Conservation (phyloP, 1,139 yeast genomes). For the Hemisphaericaspora lyxosophila region DNA sequence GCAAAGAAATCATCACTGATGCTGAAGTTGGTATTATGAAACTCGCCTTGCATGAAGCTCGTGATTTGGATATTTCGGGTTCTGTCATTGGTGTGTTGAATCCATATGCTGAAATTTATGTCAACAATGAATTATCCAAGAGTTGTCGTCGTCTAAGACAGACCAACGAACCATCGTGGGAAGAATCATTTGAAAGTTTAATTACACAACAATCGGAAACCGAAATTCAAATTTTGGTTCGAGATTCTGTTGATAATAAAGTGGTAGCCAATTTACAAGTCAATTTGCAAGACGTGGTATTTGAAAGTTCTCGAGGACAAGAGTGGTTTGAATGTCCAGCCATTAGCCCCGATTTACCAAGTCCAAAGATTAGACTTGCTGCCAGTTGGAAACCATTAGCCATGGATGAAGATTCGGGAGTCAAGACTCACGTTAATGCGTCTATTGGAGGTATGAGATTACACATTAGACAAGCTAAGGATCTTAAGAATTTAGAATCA, state of each 20-base stretch:
- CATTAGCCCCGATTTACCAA: conserved; percentile 27
- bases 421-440: conserved; percentile 45
- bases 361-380: conserved; percentile 52
- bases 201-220: conserved; percentile 60
- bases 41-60: conserved; percentile 69
- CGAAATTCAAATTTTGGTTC: conserved; percentile 52
- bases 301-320: conserved; percentile 54
- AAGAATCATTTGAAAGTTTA: conserved; percentile 59
- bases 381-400: conserved; percentile 75
- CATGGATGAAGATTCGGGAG: conserved; percentile 48
- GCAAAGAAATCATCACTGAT: conserved; percentile 49
- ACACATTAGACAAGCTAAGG: conserved; percentile 53
- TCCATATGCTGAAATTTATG: conserved; percentile 66
- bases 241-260: conserved; percentile 52
- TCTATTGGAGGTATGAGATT: conserved; percentile 69
- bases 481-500: conserved; percentile 58
- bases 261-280: conserved; percentile 56
- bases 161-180: conserved; percentile 73
- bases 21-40: conserved; percentile 72
- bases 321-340: conserved; percentile 51
- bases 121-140: conserved; percentile 55
- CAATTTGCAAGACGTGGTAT: conserved; percentile 53
- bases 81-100: conserved; percentile 70
- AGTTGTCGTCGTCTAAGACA: conserved; percentile 61
- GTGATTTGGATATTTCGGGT: conserved; percentile 61